phyloP scores from a whole-genome alignment of 148 eudicot genomes.

The Tetragonia tetragonoides region DNA sequence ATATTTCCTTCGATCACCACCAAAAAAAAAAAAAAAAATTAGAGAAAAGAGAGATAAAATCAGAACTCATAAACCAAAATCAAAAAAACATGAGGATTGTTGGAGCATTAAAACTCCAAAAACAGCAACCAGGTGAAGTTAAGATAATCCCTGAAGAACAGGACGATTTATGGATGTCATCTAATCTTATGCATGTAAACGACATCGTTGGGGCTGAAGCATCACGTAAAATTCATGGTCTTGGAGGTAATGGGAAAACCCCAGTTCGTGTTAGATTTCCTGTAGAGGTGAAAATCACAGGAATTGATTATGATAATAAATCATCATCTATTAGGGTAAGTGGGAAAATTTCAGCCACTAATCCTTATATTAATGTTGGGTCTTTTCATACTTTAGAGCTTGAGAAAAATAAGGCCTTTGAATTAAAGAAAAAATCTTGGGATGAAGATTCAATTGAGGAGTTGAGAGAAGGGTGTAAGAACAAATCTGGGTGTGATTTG shows the following conservation, averaged over 20 bases:
- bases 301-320: constrained; percentile 1
- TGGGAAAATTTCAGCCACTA: not conserved
- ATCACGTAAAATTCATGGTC: not conserved
- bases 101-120: constrained; percentile 15
- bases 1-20: too few relatives aligned
- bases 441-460: constrained; percentile 20
- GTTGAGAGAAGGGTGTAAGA: constrained; percentile 21
- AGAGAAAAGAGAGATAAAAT: too few relatives aligned
- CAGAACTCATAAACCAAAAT: too few relatives aligned
- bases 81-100: constrained; percentile 1
- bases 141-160: constrained; percentile 29
- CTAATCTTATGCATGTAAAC: constrained; percentile 11
- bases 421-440: constrained; percentile 24
- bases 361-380: constrained; percentile 2
- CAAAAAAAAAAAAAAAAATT: too few relatives aligned
- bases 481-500: constrained; percentile 27
- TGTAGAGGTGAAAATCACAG: not conserved
- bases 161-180: constrained; percentile 28
- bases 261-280: not conserved
- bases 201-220: constrained; percentile 11
- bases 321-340: not conserved
- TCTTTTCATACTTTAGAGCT: constrained; percentile 23
- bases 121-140: constrained; percentile 20
- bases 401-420: constrained; percentile 22
- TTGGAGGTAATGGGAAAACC: not conserved